Evolutionary conservation across 202 grass and related monocot genomes (phyloP), one percentile per base, ranked within the genome.

Genomic region (Schoenoplectus tabernaemontani): DNA sequence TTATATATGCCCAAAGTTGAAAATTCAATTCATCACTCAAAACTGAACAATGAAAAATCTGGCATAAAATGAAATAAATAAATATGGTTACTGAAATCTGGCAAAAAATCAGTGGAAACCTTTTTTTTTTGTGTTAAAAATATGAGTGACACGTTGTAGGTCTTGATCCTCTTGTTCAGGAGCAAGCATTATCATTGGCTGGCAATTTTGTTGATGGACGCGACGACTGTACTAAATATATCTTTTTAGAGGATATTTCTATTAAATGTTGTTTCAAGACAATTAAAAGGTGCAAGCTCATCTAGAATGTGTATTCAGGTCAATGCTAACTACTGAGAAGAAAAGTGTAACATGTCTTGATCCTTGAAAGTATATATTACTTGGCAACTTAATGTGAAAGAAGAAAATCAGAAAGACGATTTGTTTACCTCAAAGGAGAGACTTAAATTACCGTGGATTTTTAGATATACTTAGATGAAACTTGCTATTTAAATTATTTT

Each of bases 151-250:
- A 23, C 79, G 69, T 64, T 91, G 73, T 87, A 99, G 96, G 96
- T 89, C 85, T 88, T 83, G 96, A 96, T 79, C 83, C 85, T 91
- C 85, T 84, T 82, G 79, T 99, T 86, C 96, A 99, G 78, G 92
- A 99, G 79, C 96, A 96, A 72, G 83, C 90, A 11, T 88, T 99
- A 81, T 88, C 92, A 82, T 75, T 99, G 32, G 87, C 92, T 19
- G 85, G 86, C 57, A 96, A 96, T 86, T 90, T 99, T 86, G 32
- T 96, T 64, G 91, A 96, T 88, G 92, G 90, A 75, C 87, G 88
- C 79, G 77, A 80, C 28, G 87, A 78, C 10, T 85, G 83, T 85
- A 50, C 88, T 80, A 83, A 89, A 30, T 87, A 88, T 69, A 66
- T 96, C 73, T 85, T 85, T 89, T 87, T 82, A 37, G 88, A 91